A percentile compares a stretch with the other conserved stretches of the same genome.
These are phyloP conservation scores for Penicillium sp. DNA, from an alignment of 2,329 filamentous ascomycete genomes.

Conservation along the genomic window DNA sequence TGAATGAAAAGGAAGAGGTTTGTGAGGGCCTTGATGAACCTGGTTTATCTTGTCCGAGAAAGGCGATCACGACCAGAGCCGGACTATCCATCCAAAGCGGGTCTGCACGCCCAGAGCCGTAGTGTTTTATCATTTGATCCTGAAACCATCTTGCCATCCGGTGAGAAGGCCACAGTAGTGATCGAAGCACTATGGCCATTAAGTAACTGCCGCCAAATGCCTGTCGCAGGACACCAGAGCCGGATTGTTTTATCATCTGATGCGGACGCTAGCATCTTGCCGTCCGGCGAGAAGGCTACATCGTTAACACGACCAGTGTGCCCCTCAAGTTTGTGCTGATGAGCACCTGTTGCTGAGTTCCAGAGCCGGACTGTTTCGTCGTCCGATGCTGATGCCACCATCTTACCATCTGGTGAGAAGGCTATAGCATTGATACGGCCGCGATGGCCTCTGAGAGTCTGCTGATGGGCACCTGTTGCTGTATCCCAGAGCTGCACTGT, in stretches of 20 bases:
- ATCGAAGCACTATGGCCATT: neutral
- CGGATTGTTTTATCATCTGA: neutral
- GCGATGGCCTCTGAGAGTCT: neutral
- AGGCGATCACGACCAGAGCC: too few species aligned
- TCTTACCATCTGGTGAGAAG: neutral
- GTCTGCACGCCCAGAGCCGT: too few species aligned
- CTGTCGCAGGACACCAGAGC: neutral
- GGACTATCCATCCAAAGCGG: too few species aligned
- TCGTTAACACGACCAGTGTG: neutral
- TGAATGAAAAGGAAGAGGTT: too few species aligned
- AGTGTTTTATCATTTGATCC: too few species aligned
- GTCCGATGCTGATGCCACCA: neutral
- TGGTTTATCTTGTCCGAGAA: too few species aligned
- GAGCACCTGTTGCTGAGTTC: neutral
- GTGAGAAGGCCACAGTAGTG: neutral
- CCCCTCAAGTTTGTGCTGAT: neutral
- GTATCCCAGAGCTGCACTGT: constrained; percentile 9
- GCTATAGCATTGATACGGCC: neutral
- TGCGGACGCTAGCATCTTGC: neutral
- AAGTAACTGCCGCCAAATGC: neutral
- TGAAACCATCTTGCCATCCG: neutral
- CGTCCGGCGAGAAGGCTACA: neutral
- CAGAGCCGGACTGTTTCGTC: neutral
- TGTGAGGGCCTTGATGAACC: too few species aligned
- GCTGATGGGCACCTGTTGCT: constrained; percentile 6